Conservation (phyloP, 192 early-diverging fungal genomes). For the Coemansia sp. region DNA sequence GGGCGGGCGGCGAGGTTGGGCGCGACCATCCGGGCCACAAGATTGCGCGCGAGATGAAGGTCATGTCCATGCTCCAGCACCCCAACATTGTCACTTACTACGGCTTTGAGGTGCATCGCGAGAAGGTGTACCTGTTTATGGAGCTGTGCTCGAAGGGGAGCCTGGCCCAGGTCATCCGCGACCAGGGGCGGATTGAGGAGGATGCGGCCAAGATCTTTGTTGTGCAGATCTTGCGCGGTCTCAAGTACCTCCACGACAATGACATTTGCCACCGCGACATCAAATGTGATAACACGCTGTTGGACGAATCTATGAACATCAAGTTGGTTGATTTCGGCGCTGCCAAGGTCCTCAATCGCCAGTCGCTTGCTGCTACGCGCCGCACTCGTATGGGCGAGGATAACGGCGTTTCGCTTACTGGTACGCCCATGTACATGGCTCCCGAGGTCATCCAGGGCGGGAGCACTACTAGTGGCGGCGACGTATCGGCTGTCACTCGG, state of each 20-base stretch:
- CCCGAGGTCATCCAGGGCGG: conserved; percentile 84
- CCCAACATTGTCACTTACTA: conserved; percentile 89
- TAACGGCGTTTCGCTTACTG: conserved; percentile 50
- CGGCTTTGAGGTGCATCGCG: conserved; percentile 88
- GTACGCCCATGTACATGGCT: conserved; percentile 60
- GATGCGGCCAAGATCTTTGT: conserved; percentile 67
- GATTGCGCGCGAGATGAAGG: conserved; percentile 88
- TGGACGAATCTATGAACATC: conserved; percentile 73
- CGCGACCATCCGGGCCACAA: conserved; percentile 48
- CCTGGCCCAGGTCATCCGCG: conserved; percentile 64
- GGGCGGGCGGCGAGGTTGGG: conserved; percentile 1
- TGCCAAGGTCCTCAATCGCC: conserved; percentile 79
- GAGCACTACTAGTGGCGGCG: background rate
- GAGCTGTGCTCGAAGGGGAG: conserved; percentile 82
- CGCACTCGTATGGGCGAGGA: conserved; percentile 25
- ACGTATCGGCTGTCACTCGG: conserved; percentile 7
- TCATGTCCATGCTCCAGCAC: conserved; percentile 86
- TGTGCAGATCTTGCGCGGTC: conserved; percentile 77
- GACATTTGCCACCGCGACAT: conserved; percentile 90
- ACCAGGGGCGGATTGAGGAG: conserved; percentile 82
- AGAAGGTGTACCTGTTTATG: conserved; percentile 89
- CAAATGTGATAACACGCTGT: conserved; percentile 82
- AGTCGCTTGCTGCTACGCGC: conserved; percentile 50
- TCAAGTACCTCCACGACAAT: conserved; percentile 79
- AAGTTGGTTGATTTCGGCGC: conserved; percentile 92